Base-by-base conservation (phyloP, 257 asterid genomes). In the Pogostemon cablin region DNA sequence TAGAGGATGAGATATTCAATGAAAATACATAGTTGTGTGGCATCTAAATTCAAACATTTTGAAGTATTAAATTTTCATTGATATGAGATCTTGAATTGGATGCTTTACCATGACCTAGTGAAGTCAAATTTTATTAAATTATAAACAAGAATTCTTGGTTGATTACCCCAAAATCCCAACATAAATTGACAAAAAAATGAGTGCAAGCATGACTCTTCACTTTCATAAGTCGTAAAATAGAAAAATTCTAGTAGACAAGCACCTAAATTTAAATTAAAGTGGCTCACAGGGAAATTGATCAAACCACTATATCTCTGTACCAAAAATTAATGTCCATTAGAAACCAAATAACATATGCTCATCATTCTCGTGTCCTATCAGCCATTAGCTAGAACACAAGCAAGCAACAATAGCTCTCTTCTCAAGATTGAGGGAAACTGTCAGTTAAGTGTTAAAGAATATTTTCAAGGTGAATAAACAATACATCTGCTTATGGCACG, bases 1-100 rank as follows among this genome's bases (percentile, higher is more conserved):
- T 79, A 65, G 70, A 67, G 42, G 44, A 63, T 75, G 68, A 63
- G n/a, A 41, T 20, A 52, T 71, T 62, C 62, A 64, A 54, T 7
- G 61, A 44, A 73, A n/a, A 59, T 42, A 69, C 3, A 53, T 67
- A 67, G 62, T 52, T 12, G 46, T 49, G 5, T 62, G 42, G 20
- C 25, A 37, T 40, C 64, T 62, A 43, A 25, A 25, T 25, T n/a
- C 3, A n/a, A 50, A 1, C 25, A 12, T 41, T 40, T 25, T 15
- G 42, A 50, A 43, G 66, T 15, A 44, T 32, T 42, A 25, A 52
- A 52, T 3, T 9, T 52, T 42, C 55, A 57, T 40, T 52, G 50
- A 42, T 25, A 25, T 25, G 32, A 25, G 32, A 25, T 7, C 59
- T n/a, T 61, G 52, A 41, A 47, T 6, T 57, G 68, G 6, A 32